A percentile compares a stretch with the other conserved stretches of the same genome.
phyloP scores from a whole-genome alignment of 371 early-diverging fungal genomes.

The Mucor mucedo region DNA sequence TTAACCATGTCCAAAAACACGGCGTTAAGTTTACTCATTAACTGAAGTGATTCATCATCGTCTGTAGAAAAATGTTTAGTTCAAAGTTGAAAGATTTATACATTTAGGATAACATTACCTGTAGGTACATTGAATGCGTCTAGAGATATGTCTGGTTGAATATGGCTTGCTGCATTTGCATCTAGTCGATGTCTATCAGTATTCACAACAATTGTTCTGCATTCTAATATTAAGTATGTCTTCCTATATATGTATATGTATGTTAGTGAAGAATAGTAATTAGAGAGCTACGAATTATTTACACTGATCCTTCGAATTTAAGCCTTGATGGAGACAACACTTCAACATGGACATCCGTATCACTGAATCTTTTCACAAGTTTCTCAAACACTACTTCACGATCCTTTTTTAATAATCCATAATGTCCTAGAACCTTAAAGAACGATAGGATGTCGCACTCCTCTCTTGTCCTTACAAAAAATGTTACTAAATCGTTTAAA shows the following conservation, averaged over 20 bases:
- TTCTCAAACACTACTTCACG: conserved; percentile 24
- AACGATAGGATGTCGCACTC: conserved; percentile 37
- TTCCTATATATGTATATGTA: neutral
- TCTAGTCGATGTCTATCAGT: neutral
- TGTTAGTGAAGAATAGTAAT: too few relatives aligned
- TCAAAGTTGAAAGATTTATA: neutral
- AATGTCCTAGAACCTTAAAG: conserved; percentile 37
- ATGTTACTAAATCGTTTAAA: too few relatives aligned
- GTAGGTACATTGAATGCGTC: neutral
- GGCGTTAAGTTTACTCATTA: neutral
- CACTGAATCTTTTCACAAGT: conserved; percentile 9
- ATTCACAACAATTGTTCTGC: conserved; percentile 13
- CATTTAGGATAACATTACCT: neutral
- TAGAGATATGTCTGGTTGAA: neutral
- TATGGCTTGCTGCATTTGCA: conserved; percentile 5
- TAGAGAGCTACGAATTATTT: too few relatives aligned
- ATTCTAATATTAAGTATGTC: conserved; percentile 13
- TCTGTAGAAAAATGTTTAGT: neutral
- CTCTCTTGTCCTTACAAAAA: conserved; percentile 32
- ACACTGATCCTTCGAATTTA: conserved; percentile 23
- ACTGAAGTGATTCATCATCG: neutral
- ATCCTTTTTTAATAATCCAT: conserved; percentile 31
- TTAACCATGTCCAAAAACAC: neutral
- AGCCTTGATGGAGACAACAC: conserved; percentile 21
- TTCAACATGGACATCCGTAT: conserved; percentile 17